Percentiles rank a stretch among this genome's conserved stretches.
Evolutionary conservation across 345 rosid species (phyloP).

Genomic region (Acer saccharum): DNA sequence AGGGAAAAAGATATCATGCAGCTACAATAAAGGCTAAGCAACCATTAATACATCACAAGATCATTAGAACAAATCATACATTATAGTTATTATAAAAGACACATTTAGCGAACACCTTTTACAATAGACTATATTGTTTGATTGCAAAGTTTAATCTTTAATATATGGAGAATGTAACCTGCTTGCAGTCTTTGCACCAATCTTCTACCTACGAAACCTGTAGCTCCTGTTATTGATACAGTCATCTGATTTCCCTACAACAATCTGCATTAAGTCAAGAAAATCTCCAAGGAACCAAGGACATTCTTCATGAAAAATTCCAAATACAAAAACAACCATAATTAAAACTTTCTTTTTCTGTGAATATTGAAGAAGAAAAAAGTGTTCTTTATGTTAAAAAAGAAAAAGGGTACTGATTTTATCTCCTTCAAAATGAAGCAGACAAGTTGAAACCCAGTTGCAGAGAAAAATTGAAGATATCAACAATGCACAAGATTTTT

Average conservation of each 20-base stretch:
- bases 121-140: too few species aligned
- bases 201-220: constrained; percentile 86
- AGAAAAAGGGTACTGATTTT: too few species aligned
- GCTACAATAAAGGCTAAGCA: too few species aligned
- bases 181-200: constrained; percentile 78
- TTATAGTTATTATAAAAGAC: neutral
- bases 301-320: neutral
- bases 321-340: neutral
- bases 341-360: neutral
- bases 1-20: too few species aligned
- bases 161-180: constrained; percentile 43
- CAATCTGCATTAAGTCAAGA: constrained; percentile 22
- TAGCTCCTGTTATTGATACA: constrained; percentile 90
- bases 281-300: constrained; percentile 15
- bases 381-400: too few species aligned
- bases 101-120: neutral
- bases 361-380: too few species aligned
- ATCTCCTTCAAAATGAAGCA: too few species aligned
- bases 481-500: neutral
- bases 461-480: neutral
- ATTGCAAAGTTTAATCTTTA: neutral
- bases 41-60: neutral
- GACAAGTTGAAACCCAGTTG: neutral
- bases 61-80: neutral
- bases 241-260: constrained; percentile 64